A percentile compares a stretch with the other conserved stretches of the same genome.
Evolutionary conservation across 73 alveolate species (phyloP).

Genomic region (Paramecium sexaurelia): DNA sequence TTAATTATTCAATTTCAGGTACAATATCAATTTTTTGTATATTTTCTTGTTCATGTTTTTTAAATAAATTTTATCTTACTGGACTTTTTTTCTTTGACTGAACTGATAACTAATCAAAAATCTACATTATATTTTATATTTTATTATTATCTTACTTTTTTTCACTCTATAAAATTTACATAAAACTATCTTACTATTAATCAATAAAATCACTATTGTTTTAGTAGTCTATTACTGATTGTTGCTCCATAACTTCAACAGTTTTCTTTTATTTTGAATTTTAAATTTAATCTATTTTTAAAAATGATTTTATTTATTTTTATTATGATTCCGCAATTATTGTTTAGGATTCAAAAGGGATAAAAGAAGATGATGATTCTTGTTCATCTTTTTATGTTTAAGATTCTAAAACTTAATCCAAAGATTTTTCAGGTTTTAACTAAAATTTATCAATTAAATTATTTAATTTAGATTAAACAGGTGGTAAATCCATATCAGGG

Average conservation of each 20-base stretch:
- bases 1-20: background rate
- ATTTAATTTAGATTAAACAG: background rate
- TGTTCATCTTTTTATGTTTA: background rate
- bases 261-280: background rate
- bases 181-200: background rate
- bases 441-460: background rate
- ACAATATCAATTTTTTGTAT: background rate
- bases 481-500: background rate
- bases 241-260: background rate
- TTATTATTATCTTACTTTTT: background rate
- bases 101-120: background rate
- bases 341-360: background rate
- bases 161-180: background rate
- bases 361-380: background rate
- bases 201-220: background rate
- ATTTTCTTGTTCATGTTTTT: background rate
- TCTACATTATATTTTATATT: background rate
- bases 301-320: background rate
- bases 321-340: background rate
- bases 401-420: background rate
- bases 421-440: background rate
- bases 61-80: background rate
- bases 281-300: background rate
- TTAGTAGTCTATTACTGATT: background rate
- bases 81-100: background rate